phyloP scores from a whole-genome alignment of 768 basidiomycete genomes.

The Lactarius quietus region DNA sequence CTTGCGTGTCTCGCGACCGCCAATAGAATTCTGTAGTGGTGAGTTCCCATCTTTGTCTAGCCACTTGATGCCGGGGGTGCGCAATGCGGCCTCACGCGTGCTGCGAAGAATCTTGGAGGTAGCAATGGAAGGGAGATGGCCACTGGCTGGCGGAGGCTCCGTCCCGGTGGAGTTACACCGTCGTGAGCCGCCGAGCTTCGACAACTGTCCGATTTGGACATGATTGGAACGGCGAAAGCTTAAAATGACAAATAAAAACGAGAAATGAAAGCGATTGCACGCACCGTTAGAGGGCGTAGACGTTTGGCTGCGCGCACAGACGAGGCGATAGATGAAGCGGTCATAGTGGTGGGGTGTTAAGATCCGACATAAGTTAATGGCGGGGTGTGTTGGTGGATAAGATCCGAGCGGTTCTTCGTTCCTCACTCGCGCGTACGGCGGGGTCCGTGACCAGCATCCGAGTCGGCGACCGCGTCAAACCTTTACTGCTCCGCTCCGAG shows the following conservation, averaged over 20 bases:
- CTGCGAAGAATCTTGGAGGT: slow-evolving; percentile 60
- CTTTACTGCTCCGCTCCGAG: background rate
- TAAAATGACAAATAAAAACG: background rate
- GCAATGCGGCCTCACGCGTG: slow-evolving; percentile 67
- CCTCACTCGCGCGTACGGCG: slow-evolving; percentile 16
- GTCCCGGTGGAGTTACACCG: slow-evolving; percentile 35
- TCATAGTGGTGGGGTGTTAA: slow-evolving; percentile 24
- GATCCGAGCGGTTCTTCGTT: slow-evolving; percentile 27
- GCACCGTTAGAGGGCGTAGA: slow-evolving; percentile 15
- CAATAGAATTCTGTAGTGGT: slow-evolving; percentile 47
- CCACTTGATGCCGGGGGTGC: slow-evolving; percentile 73
- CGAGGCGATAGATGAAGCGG: slow-evolving; percentile 28
- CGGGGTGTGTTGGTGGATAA: slow-evolving; percentile 26
- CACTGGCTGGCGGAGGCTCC: slow-evolving; percentile 74
- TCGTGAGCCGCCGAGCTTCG: slow-evolving; percentile 12
- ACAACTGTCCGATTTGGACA: slow-evolving; percentile 6
- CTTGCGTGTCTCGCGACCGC: slow-evolving; percentile 83
- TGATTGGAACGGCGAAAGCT: background rate
- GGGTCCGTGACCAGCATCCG: slow-evolving; percentile 24
- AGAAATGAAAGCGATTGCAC: background rate
- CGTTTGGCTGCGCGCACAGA: slow-evolving; percentile 24
- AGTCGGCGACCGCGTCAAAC: background rate
- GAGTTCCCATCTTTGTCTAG: slow-evolving; percentile 51
- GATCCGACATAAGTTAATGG: no score
- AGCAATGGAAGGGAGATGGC: slow-evolving; percentile 69